Evolutionary conservation across 257 asterid genomes (phyloP).

Genomic region (Voacanga thouarsii): DNA sequence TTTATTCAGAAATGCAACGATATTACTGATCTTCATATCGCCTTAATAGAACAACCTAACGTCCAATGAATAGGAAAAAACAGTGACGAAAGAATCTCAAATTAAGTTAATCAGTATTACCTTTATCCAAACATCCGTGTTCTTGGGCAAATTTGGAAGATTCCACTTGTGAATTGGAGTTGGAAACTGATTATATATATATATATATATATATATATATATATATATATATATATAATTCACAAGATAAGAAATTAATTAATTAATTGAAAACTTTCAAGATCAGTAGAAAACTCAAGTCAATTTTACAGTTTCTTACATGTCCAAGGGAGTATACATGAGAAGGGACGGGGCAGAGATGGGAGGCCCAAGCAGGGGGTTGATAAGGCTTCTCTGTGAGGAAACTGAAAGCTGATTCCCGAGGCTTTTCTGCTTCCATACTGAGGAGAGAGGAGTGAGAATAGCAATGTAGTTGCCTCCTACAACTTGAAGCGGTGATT

Average conservation of each 20-base stretch:
- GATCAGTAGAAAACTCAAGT: not conserved
- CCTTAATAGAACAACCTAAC: not conserved
- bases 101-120: conserved; percentile 30
- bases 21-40: no score
- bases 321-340: conserved; percentile 72
- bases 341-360: conserved; percentile 70
- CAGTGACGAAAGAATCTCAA: not conserved
- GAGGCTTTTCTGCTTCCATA: conserved; percentile 25
- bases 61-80: not conserved
- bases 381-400: conserved; percentile 59
- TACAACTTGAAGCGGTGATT: not conserved
- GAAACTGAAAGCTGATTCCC: conserved; percentile 33
- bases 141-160: conserved; percentile 83
- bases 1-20: not conserved
- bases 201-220: no score
- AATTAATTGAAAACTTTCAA: conserved; percentile 3
- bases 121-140: conserved; percentile 88
- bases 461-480: not conserved
- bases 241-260: not conserved
- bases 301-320: conserved; percentile 31
- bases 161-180: conserved; percentile 96
- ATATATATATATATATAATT: no score
- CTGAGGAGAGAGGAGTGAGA: not conserved
- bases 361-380: conserved; percentile 84
- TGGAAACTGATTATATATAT: conserved; percentile 50